Evolutionary conservation across 441 rosid species (phyloP).

Genomic region (Adansonia grandidieri): DNA sequence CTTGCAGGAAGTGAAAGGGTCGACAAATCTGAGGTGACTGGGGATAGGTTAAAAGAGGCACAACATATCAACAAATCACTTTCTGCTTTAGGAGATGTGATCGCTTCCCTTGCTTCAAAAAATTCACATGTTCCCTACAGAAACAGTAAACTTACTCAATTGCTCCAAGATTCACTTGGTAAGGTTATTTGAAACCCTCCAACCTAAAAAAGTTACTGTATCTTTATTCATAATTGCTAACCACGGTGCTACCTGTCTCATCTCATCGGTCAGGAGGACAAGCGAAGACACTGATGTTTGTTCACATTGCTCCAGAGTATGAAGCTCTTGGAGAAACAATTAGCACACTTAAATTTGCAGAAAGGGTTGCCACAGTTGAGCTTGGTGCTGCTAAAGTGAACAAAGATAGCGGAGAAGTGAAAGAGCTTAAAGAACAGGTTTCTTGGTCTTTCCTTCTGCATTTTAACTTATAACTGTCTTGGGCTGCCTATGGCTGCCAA

Average conservation of each 20-base stretch:
- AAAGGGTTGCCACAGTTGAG: slow-evolving; percentile 70
- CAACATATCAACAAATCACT: slow-evolving; percentile 73
- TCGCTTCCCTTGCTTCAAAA: slow-evolving; percentile 68
- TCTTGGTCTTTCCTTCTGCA: background rate
- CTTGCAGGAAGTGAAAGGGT: slow-evolving; percentile 82
- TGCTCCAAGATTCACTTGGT: slow-evolving; percentile 82
- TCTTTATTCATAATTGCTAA: background rate
- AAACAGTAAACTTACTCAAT: slow-evolving; percentile 77
- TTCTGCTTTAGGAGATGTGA: slow-evolving; percentile 77
- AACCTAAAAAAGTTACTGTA: background rate
- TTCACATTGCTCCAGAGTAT: slow-evolving; percentile 68
- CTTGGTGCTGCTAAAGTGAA: slow-evolving; percentile 76
- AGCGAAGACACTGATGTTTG: slow-evolving; percentile 80
- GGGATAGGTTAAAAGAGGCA: slow-evolving; percentile 75
- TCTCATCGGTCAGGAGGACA: slow-evolving; percentile 55
- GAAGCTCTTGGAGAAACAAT: slow-evolving; percentile 70
- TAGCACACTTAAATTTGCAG: slow-evolving; percentile 80
- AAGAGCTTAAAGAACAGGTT: slow-evolving; percentile 78
- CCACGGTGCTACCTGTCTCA: slow-evolving; percentile 20
- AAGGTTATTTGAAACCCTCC: slow-evolving; percentile 27
- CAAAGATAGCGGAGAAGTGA: slow-evolving; percentile 67
- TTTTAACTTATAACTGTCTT: background rate
- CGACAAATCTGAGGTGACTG: slow-evolving; percentile 71
- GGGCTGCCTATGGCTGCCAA: background rate
- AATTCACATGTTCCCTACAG: slow-evolving; percentile 67